Percentiles rank a stretch among this genome's conserved stretches.
Conservation (phyloP, 73 alveolate genomes). For the Blepharisma japonicum region DNA sequence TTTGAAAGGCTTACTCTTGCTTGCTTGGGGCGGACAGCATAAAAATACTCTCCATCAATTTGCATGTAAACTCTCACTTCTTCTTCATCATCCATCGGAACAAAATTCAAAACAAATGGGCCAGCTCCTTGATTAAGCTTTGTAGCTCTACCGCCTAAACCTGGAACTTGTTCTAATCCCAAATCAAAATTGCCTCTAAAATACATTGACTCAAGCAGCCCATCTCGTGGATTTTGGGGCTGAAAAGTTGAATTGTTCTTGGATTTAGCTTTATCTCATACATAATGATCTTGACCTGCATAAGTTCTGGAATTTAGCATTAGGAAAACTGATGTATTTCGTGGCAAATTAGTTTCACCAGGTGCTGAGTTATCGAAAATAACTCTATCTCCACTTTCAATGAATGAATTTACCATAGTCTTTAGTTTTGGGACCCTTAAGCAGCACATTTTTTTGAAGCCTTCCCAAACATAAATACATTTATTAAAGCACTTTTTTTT, state of each 20-base stretch:
- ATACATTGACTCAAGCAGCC: slow-evolving; percentile 58
- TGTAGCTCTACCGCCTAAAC: slow-evolving; percentile 46
- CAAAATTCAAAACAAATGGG: slow-evolving; percentile 50
- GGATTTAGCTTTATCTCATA: slow-evolving; percentile 64
- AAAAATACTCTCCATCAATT: slow-evolving; percentile 72
- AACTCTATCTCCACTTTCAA: neutral
- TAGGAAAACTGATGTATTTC: slow-evolving; percentile 78
- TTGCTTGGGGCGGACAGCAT: neutral
- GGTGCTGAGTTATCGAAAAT: neutral
- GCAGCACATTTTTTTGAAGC: slow-evolving; percentile 72
- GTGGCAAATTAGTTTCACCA: slow-evolving; percentile 47
- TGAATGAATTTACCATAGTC: slow-evolving; percentile 32
- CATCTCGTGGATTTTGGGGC: slow-evolving; percentile 55
- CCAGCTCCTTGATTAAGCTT: slow-evolving; percentile 69
- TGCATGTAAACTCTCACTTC: slow-evolving; percentile 43
- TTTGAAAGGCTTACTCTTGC: neutral
- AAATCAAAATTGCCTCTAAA: slow-evolving; percentile 46
- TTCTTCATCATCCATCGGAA: neutral
- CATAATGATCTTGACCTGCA: slow-evolving; percentile 83
- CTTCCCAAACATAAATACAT: slow-evolving; percentile 86
- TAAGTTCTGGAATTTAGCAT: slow-evolving; percentile 75
- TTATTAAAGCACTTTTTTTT: slow-evolving; percentile 67
- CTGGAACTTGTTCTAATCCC: slow-evolving; percentile 40
- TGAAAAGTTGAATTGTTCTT: slow-evolving; percentile 30
- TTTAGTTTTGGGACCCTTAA: slow-evolving; percentile 17